Evolutionary conservation across 2,329 filamentous ascomycete genomes (phyloP).

Genomic region (Colletotrichum ledebouriae): DNA sequence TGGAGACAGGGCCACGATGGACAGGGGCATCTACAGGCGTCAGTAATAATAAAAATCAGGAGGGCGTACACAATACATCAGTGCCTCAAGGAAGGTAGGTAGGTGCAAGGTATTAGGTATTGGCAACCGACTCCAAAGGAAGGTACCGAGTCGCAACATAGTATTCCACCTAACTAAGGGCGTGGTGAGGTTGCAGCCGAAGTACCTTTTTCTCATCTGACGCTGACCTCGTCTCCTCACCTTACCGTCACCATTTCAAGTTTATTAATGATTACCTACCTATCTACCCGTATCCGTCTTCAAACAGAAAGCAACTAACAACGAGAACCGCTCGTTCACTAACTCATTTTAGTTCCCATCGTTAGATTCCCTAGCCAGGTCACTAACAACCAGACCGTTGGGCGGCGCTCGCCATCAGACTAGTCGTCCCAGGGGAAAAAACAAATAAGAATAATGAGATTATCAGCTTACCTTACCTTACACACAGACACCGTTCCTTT

Average conservation of each 20-base stretch:
- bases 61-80: conserved; percentile 33
- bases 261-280: neutral
- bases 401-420: conserved; percentile 19
- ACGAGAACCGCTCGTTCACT: conserved; percentile 8
- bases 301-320: conserved; percentile 1
- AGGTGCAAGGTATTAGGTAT: neutral
- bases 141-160: conserved; percentile 1
- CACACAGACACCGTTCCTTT: conserved; percentile 22
- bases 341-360: neutral
- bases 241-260: neutral
- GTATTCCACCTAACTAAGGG: conserved; percentile 2
- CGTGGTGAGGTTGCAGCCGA: neutral
- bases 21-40: conserved; percentile 1
- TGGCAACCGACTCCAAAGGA: neutral
- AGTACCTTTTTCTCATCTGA: neutral
- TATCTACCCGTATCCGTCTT: neutral
- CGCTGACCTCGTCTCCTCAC: neutral
- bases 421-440: conserved; percentile 1
- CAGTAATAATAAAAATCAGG: conserved; percentile 40
- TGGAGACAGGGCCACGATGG: conserved; percentile 4
- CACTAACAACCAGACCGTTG: neutral
- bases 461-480: neutral
- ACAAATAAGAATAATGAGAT: conserved; percentile 11
- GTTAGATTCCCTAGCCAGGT: conserved; percentile 1
- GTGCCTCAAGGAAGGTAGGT: neutral